Evolutionary conservation across 305 asterid genomes (phyloP).

Genomic region (Rubia occidens): DNA sequence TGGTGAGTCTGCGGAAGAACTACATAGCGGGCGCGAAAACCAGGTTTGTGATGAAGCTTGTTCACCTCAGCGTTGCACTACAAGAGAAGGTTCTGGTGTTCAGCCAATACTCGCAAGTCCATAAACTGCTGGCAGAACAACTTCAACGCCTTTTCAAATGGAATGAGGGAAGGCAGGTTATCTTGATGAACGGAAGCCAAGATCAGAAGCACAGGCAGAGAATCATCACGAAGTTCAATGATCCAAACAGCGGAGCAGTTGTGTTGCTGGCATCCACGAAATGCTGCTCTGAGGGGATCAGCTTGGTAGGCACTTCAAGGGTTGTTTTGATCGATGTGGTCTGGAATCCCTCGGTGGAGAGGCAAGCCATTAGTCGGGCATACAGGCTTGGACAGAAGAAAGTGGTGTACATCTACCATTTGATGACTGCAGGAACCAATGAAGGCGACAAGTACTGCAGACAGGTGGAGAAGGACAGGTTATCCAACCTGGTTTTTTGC

Average conservation of each 20-base stretch:
- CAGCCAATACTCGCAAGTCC: conserved; percentile 40
- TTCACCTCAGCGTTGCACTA: conserved; percentile 29
- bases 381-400: conserved; percentile 54
- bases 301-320: conserved; percentile 62
- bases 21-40: conserved; percentile 44
- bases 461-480: conserved; percentile 45
- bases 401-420: conserved; percentile 47
- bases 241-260: conserved; percentile 31
- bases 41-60: conserved; percentile 42
- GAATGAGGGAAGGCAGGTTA: conserved; percentile 35
- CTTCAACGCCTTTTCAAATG: conserved; percentile 29
- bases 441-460: conserved; percentile 47
- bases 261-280: conserved; percentile 60
- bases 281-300: conserved; percentile 69
- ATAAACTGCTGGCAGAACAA: conserved; percentile 38
- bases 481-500: conserved; percentile 44
- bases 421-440: conserved; percentile 43
- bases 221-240: conserved; percentile 40
- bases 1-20: conserved; percentile 29
- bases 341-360: conserved; percentile 59
- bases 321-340: conserved; percentile 54
- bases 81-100: conserved; percentile 51
- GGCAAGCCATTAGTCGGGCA: conserved; percentile 58
- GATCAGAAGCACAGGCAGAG: conserved; percentile 41
- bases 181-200: conserved; percentile 38